Base-by-base conservation (phyloP, 2,329 filamentous ascomycete genomes). In the Fusarium sp. region DNA sequence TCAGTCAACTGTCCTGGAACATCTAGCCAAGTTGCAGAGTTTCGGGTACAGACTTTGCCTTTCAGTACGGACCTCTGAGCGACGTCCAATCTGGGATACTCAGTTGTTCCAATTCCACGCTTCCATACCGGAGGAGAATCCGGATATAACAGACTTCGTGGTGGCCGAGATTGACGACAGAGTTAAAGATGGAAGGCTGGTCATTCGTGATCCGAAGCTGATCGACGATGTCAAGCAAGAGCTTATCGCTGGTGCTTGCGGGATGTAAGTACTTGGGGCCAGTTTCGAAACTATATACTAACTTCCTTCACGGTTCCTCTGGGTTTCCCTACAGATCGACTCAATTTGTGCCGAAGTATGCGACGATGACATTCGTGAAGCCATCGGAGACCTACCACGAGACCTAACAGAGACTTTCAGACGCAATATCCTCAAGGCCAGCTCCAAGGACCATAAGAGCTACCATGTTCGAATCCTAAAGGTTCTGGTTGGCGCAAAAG, bases 321-420 rank as follows among this genome's bases (percentile, higher is more conserved):
- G 79, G 80, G 78, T 75, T 0, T 72, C 71, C 4, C 69, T 82
- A 3, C 79, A 82, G 54, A 75, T 82, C 8, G 56, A 76, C 13
- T 72, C 76, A 0, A 56, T 82, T 0, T 83, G 80, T 51, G 21
- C 23, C 3, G 77, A 78, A 56, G 73, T 75, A 59, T 80, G 80
- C 1, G 80, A 84, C 42, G 47, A 77, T 1, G 73, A 63, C 0
- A 82, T 84, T 25, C 74, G 75, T 0, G n/a, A 76, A 9, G 74
- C 78, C 1, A 65, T 82, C 0, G 13, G 4, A 0, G 59, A 79
- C 54, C 68, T 81, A 3, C 80, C 79, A 0, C 71, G 59, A 8
- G 69, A 76, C 41, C 69, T 82, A 0, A 66, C 76, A 1, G 73
- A 75, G 10, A 80, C 75, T 0, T 82, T 77, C 63, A 59, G 54